Conservation (phyloP, 306 rosid genomes). For the Morella rubra region DNA sequence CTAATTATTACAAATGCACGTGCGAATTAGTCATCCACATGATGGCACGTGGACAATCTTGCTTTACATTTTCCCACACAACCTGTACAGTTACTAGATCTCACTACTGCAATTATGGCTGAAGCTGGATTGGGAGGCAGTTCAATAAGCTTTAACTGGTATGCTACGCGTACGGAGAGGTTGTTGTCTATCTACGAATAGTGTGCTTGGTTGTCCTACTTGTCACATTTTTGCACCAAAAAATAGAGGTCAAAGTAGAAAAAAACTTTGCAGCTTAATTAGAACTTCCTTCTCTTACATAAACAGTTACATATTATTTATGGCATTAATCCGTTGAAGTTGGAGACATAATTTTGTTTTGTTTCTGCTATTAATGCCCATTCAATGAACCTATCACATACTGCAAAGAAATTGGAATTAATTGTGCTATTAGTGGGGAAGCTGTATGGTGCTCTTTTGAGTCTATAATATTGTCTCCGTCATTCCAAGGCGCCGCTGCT, state of each 20-base stretch:
- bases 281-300: too few relatives aligned
- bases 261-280: too few relatives aligned
- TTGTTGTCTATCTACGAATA: too few relatives aligned
- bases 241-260: too few relatives aligned
- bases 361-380: neutral
- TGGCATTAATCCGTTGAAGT: too few relatives aligned
- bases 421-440: neutral
- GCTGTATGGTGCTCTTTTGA: neutral
- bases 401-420: too few relatives aligned
- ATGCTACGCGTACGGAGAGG: neutral
- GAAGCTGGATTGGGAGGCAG: slow-evolving; percentile 15
- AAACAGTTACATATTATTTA: too few relatives aligned
- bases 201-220: too few relatives aligned
- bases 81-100: slow-evolving; percentile 16
- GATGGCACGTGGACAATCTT: slow-evolving; percentile 36
- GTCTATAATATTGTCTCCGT: neutral
- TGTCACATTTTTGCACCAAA: too few relatives aligned
- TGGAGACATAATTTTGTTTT: too few relatives aligned
- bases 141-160: slow-evolving; percentile 2
- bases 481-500: neutral
- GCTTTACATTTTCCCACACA: slow-evolving; percentile 9
- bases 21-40: slow-evolving; percentile 18
- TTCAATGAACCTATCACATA: neutral
- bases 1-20: slow-evolving; percentile 17
- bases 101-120: slow-evolving; percentile 25